Evolutionary conservation across 192 early-diverging fungal genomes (phyloP).

Genomic region (Rhizoclosmatium sp.): DNA sequence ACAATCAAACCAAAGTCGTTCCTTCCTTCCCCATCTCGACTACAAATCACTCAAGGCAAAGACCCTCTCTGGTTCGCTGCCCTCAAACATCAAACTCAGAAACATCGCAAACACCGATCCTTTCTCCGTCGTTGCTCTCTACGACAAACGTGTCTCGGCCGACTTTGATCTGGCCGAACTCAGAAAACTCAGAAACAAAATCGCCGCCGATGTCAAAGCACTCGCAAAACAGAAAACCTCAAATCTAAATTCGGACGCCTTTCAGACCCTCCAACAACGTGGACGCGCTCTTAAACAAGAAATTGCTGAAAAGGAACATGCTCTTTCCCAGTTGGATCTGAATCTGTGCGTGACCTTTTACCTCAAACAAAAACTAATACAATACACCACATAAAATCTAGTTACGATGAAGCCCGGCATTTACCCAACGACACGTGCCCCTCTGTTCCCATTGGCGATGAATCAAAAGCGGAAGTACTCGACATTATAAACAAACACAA

Average conservation of each 20-base stretch:
- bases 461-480: constrained; percentile 66
- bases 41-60: constrained; percentile 68
- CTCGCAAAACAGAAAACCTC: constrained; percentile 29
- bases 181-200: constrained; percentile 56
- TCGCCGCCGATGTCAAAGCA: constrained; percentile 44
- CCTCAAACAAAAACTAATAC: neutral
- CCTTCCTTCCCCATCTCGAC: constrained; percentile 59
- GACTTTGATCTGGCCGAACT: constrained; percentile 55
- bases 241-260: constrained; percentile 22
- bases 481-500: constrained; percentile 53
- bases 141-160: constrained; percentile 50
- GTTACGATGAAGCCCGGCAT: constrained; percentile 65
- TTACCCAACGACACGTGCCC: constrained; percentile 86
- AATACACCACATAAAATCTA: neutral
- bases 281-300: constrained; percentile 68
- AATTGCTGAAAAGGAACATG: constrained; percentile 60
- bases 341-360: constrained; percentile 45
- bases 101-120: constrained; percentile 49
- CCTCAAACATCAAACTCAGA: constrained; percentile 11
- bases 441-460: constrained; percentile 75
- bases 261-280: constrained; percentile 50
- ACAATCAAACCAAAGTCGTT: neutral
- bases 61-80: constrained; percentile 41
- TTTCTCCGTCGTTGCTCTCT: constrained; percentile 54
- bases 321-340: constrained; percentile 58